Base-by-base conservation (phyloP, 2,329 filamentous ascomycete species). In the Colletotrichum lentis region DNA sequence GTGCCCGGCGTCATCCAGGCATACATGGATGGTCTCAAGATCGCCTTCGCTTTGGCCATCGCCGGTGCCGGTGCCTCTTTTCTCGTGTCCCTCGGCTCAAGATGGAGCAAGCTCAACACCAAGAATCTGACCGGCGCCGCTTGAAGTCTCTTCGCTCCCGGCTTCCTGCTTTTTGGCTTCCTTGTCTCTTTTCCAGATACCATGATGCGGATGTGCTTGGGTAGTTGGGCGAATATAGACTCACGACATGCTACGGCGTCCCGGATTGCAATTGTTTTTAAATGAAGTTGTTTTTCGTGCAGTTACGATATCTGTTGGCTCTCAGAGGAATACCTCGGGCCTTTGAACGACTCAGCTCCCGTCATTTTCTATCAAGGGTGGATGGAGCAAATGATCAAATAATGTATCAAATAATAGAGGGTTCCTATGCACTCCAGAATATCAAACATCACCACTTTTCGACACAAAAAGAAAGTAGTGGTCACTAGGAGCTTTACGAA, bases 21-120 rank as follows among this genome's bases (percentile, higher is more conserved):
- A 0, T 92, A 92, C 78, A 91, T 86, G 72, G 78, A 85, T 61
- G 86, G 86, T 0, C 86, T 90, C 72, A 88, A 90, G 73, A 88
- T 90, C 8, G 82, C 84, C 5, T 85, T 89, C 46, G 90, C 87
- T 11, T 80, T 90, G 70, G 82, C 83, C 16, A 80, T 84, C 22
- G 74, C 89, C 5, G 83, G 82, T 37, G 81, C 77, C 2, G 81
- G 81, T 3, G 60, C 83, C 31, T 76, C 81, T 0, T 75, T 79
- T 5, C 41, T 81, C 3, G 63, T 81, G 20, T 74, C 74, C 18
- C 65, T 80, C 5, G 73, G 69, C 31, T 78, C 77, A 10, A 75
- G 74, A 31, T 83, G 82, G 82, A 31, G 44, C 37, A 69, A 69
- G 66, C 66, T 69, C 49, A 65, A 69, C 55, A 69, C 66, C 50